Base-by-base conservation (phyloP, 768 basidiomycete species). In the Kondoa subrosea region DNA sequence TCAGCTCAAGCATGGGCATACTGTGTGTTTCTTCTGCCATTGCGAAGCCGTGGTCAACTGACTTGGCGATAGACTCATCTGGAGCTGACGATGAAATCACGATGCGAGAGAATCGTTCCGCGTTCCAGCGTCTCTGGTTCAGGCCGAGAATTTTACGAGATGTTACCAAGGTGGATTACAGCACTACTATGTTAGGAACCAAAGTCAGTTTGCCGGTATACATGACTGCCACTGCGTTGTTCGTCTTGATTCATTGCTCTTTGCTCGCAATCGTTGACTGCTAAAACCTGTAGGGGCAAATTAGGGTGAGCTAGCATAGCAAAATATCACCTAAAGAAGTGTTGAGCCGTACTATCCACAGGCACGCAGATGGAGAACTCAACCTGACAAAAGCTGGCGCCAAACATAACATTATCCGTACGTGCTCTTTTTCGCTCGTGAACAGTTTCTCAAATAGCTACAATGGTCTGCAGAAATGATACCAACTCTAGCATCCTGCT, bases 71-170 rank as follows among this genome's bases (percentile, higher is more conserved):
- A 77, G 91, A 91, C 77, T 83, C 84, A 3, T 91, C 89, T 27
- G 87, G 88, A 12, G 81, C 89, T 0, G 91, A 93, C 73, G 89
- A 92, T 73, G 85, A 87, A 57, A 65, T 75, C 60, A 71, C 68
- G 21, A 72, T 71, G 69, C 59, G 69, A 33, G 69, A 73, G 56
- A 72, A 71, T 73, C 89, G 89, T 70, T 81, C 85, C 64, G 92
- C 91, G 1, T 97, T 87, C 75, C 92, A 96, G 72, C 82, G 92
- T 32, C 86, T 90, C 76, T 93, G 90, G 80, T 92, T 93, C 77
- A 81, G 84, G 66, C 84, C 91, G 17, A 84, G 91, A 27, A 83
- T 96, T 34, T 80, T 96, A 32, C 83, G 89, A 17, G 85, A 96
- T 72, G 90, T 95, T 25, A 85, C 85, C 3, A 80, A 80, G 1